A percentile compares a stretch with the other conserved stretches of the same genome.
These are phyloP conservation scores for Endoconidiophora polonica DNA, from an alignment of 2,329 filamentous ascomycete species.

Conservation along the genomic window DNA sequence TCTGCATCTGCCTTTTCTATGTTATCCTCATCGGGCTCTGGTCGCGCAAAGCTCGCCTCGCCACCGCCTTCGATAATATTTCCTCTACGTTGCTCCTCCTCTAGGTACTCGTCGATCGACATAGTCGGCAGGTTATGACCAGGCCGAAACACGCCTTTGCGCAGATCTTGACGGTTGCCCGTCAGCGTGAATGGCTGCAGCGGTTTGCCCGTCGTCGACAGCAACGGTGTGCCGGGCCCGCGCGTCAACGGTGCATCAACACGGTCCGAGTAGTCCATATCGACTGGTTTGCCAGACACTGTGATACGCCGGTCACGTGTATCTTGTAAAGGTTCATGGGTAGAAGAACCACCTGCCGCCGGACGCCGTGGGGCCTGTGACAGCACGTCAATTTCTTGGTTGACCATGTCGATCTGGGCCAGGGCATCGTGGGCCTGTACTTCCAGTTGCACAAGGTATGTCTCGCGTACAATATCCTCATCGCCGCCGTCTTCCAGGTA, in stretches of 20 bases:
- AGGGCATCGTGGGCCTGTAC: slow-evolving; percentile 67
- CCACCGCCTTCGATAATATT: slow-evolving; percentile 86
- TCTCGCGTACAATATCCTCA: slow-evolving; percentile 64
- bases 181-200: slow-evolving; percentile 81
- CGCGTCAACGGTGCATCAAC: slow-evolving; percentile 49
- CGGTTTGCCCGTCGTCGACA: slow-evolving; percentile 67
- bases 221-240: slow-evolving; percentile 48
- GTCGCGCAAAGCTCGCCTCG: slow-evolving; percentile 48
- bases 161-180: slow-evolving; percentile 56
- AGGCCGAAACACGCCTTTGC: slow-evolving; percentile 68
- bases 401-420: slow-evolving; percentile 71
- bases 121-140: slow-evolving; percentile 93
- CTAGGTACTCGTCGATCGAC: slow-evolving; percentile 94
- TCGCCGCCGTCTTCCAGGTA: slow-evolving; percentile 47
- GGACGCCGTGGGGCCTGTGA: slow-evolving; percentile 47
- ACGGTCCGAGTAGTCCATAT: slow-evolving; percentile 50
- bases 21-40: slow-evolving; percentile 78
- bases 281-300: slow-evolving; percentile 16
- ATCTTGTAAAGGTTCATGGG: slow-evolving; percentile 21
- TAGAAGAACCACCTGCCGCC: slow-evolving; percentile 23
- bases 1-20: slow-evolving; percentile 73
- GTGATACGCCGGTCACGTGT: slow-evolving; percentile 19
- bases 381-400: slow-evolving; percentile 70
- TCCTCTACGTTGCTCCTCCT: slow-evolving; percentile 70
- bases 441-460: slow-evolving; percentile 60